These are phyloP conservation scores for Geum urbanum DNA, from an alignment of 306 rosid species.

Conservation along the genomic window DNA sequence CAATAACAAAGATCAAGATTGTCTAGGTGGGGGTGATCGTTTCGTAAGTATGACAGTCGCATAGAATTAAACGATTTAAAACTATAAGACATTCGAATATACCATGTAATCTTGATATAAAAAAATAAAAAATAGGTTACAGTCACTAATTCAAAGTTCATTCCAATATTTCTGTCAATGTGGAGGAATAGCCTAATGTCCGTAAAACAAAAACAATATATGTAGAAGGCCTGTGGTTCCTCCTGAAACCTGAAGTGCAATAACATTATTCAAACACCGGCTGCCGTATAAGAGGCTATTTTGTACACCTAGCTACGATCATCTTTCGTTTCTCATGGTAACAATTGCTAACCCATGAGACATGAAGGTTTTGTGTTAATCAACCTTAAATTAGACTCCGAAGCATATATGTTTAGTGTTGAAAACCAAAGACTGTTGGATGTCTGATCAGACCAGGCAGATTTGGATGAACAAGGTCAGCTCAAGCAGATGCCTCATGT, in stretches of 20 bases:
- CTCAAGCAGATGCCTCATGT: slow-evolving; percentile 10
- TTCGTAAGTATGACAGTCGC: too few relatives aligned
- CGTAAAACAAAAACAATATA: too few relatives aligned
- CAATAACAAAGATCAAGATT: too few relatives aligned
- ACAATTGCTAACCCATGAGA: not conserved
- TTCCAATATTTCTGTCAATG: too few relatives aligned
- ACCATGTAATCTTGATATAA: too few relatives aligned
- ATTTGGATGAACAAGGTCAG: not conserved
- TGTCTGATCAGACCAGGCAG: slow-evolving; percentile 11
- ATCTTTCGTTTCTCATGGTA: slow-evolving; percentile 7
- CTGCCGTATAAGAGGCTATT: not conserved
- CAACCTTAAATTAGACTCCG: not conserved
- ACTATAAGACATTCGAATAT: too few relatives aligned
- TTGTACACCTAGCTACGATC: not conserved
- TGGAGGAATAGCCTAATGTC: too few relatives aligned
- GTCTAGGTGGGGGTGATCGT: too few relatives aligned
- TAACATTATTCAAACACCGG: not conserved
- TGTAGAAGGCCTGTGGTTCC: not conserved
- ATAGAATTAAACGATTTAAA: too few relatives aligned
- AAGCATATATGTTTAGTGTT: not conserved
- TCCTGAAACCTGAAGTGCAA: not conserved
- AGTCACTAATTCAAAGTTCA: too few relatives aligned
- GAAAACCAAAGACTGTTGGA: slow-evolving; percentile 2
- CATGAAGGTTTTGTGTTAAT: slow-evolving; percentile 9
- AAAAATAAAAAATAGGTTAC: too few relatives aligned